Conservation (phyloP, 345 rosid species). For the Cardamine occulta region DNA sequence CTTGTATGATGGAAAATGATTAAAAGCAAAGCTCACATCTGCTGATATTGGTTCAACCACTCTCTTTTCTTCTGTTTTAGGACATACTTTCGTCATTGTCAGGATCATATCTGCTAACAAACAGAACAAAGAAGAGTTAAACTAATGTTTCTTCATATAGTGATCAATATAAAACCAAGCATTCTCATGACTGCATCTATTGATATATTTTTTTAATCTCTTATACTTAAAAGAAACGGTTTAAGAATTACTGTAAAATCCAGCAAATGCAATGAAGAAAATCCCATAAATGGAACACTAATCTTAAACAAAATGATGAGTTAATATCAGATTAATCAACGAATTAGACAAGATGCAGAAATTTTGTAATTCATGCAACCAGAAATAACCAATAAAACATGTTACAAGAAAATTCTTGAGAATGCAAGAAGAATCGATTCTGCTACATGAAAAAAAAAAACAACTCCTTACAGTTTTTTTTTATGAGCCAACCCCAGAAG, state of each 20-base stretch:
- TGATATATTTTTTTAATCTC: not conserved
- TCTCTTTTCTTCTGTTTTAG: conserved; percentile 55
- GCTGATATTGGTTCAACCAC: conserved; percentile 67
- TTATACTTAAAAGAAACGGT: not conserved
- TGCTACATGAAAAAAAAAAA: not conserved
- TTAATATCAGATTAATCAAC: conserved; percentile 17
- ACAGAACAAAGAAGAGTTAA: conserved; percentile 21
- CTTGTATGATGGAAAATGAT: conserved; percentile 86
- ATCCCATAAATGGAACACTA: not conserved
- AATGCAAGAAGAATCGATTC: conserved; percentile 27
- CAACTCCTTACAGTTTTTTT: conserved; percentile 3
- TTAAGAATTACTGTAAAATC: conserved; percentile 5
- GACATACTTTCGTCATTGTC: conserved; percentile 83
- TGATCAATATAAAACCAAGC: not conserved
- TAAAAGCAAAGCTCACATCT: conserved; percentile 87
- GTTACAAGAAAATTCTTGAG: not conserved
- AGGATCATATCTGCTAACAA: conserved; percentile 45
- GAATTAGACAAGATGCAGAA: conserved; percentile 5
- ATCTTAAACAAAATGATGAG: not conserved
- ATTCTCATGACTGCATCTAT: conserved; percentile 13
- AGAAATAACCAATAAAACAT: conserved; percentile 3
- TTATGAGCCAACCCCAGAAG: not conserved
- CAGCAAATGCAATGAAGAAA: conserved; percentile 16
- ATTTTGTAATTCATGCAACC: conserved; percentile 29
- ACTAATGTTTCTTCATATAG: conserved; percentile 14